Evolutionary conservation across 768 basidiomycete species (phyloP).

Genomic region (Tubosaeta sp.): DNA sequence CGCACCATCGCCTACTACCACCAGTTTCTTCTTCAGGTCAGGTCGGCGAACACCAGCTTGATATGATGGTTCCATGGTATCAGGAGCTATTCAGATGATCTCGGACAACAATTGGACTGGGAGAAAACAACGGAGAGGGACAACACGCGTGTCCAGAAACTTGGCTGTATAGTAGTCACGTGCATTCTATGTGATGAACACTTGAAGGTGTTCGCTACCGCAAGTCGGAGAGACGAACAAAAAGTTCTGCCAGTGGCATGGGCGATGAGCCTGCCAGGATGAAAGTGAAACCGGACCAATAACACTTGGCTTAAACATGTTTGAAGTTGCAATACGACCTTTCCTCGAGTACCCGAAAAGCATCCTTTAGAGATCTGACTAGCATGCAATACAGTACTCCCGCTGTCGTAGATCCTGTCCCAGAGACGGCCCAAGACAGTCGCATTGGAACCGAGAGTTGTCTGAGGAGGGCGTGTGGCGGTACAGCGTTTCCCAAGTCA

Average conservation of each 20-base stretch:
- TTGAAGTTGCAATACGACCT: background rate
- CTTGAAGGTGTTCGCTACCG: background rate
- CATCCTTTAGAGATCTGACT: background rate
- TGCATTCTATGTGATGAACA: background rate
- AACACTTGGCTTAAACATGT: background rate
- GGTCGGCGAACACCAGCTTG: conserved; percentile 47
- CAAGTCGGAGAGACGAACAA: background rate
- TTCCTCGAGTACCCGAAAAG: background rate
- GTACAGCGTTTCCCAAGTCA: conserved; percentile 26
- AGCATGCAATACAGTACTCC: background rate
- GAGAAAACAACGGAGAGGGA: background rate
- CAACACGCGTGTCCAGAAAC: conserved; percentile 3
- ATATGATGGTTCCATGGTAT: conserved; percentile 24
- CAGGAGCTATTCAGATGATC: background rate
- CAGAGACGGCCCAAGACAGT: background rate
- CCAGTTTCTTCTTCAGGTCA: conserved; percentile 82
- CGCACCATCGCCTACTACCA: conserved; percentile 85
- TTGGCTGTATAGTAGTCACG: conserved; percentile 11
- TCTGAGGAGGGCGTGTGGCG: conserved; percentile 17
- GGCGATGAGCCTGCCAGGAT: background rate
- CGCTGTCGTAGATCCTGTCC: background rate
- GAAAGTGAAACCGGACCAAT: background rate
- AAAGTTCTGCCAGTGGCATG: no score
- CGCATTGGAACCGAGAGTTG: conserved; percentile 1
- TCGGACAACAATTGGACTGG: background rate